Conservation (phyloP, 257 asterid species). For the Marsdenia floribunda region DNA sequence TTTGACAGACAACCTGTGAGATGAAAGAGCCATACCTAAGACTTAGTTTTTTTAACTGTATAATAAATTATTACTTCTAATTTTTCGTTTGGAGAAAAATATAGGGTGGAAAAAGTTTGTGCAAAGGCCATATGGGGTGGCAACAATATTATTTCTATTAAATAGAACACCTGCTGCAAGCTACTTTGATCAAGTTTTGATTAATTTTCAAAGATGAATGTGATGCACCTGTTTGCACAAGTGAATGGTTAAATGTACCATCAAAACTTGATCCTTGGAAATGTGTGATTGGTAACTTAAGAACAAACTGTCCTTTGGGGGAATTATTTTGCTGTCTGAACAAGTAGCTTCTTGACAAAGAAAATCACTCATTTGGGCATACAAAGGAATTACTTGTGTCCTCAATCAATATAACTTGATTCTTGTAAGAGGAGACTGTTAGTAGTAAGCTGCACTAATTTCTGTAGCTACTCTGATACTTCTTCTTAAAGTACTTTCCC, state of each 20-base stretch:
- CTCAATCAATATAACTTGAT: neutral
- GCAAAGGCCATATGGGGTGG: neutral
- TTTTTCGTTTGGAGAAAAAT: too few species aligned
- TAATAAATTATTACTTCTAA: neutral
- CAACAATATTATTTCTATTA: neutral
- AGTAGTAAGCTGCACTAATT: neutral
- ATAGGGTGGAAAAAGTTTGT: neutral
- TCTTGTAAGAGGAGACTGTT: neutral
- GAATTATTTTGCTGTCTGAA: too few species aligned
- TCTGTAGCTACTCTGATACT: neutral
- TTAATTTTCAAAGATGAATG: neutral
- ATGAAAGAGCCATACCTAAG: neutral
- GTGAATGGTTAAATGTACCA: neutral
- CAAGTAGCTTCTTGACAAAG: neutral
- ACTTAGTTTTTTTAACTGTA: neutral
- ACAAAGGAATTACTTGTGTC: neutral
- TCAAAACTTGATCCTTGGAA: too few species aligned
- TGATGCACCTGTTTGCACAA: neutral
- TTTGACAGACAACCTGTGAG: neutral
- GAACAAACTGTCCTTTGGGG: neutral
- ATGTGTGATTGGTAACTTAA: neutral
- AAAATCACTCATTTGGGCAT: neutral
- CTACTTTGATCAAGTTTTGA: neutral
- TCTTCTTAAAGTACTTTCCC: too few species aligned
- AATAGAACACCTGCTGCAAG: neutral